A percentile compares a stretch with the other conserved stretches of the same genome.
phyloP scores from a whole-genome alignment of 129 eudicot species.

The Sambucus nigra region DNA sequence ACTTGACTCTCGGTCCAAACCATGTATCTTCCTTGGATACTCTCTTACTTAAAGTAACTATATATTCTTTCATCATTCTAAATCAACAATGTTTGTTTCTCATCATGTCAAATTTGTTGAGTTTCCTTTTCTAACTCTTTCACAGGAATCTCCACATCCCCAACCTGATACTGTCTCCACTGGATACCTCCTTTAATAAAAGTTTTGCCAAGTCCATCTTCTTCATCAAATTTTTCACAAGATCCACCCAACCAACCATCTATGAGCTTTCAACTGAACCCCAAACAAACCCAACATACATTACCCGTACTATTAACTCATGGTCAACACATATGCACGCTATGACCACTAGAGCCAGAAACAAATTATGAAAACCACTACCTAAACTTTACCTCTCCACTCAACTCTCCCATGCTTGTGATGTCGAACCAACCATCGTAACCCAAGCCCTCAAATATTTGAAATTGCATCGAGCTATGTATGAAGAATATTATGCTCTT shows the following conservation, averaged over 20 bases:
- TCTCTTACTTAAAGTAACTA: background rate
- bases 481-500: background rate
- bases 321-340: background rate
- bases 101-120: constrained; percentile 2
- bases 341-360: background rate
- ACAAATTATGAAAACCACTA: constrained; percentile 5
- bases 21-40: constrained; percentile 5
- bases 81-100: background rate
- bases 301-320: background rate
- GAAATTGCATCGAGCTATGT: constrained; percentile 8
- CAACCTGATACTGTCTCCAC: background rate
- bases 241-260: no score
- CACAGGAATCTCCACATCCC: background rate
- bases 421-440: constrained; percentile 1
- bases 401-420: background rate
- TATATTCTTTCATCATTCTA: background rate
- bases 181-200: background rate
- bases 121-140: background rate
- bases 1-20: background rate
- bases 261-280: no score
- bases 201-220: background rate
- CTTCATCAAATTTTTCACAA: no score
- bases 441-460: constrained; percentile 1
- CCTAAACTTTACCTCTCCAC: no score
- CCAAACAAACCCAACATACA: no score